A percentile compares a stretch with the other conserved stretches of the same genome.
Conservation (phyloP, 148 eudicot genomes). For the Dianthus caryophyllus region DNA sequence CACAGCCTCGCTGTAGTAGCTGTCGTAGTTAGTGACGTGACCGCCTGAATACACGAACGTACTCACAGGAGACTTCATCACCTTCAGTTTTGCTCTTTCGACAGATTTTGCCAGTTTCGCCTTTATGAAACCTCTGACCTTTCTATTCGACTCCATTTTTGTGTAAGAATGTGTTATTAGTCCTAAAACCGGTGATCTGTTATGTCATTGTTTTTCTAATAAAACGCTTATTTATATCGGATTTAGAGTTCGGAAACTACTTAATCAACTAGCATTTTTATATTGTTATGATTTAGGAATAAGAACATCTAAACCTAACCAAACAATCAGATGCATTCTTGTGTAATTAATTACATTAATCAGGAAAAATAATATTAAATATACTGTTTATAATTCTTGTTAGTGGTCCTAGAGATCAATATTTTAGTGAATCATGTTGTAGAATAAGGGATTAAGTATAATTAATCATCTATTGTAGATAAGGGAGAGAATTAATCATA, state of each 20-base stretch:
- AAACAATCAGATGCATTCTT: neutral
- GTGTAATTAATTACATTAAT: too few relatives aligned
- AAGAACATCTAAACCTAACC: slow-evolving; percentile 7
- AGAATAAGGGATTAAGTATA: neutral
- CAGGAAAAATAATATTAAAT: neutral
- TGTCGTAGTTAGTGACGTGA: neutral
- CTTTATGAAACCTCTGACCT: slow-evolving; percentile 10
- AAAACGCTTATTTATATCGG: slow-evolving; percentile 1
- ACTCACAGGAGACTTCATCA: neutral
- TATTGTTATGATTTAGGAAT: slow-evolving; percentile 2
- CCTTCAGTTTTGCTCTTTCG: slow-evolving; percentile 9
- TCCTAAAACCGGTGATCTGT: neutral
- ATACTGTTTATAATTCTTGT: neutral
- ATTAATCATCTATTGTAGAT: neutral
- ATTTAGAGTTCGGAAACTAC: neutral
- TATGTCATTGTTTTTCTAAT: neutral
- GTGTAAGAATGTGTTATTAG: neutral
- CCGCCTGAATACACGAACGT: neutral
- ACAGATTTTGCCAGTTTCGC: slow-evolving; percentile 3
- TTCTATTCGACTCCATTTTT: slow-evolving; percentile 17
- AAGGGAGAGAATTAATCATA: slow-evolving; percentile 14
- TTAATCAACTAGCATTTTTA: neutral
- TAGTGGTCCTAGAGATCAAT: neutral
- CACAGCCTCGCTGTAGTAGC: neutral
- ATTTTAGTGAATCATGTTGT: neutral